A percentile compares a stretch with the other conserved stretches of the same genome.
phyloP scores from a whole-genome alignment of 2,329 filamentous ascomycete genomes.

The Bipolaris gigantea region DNA sequence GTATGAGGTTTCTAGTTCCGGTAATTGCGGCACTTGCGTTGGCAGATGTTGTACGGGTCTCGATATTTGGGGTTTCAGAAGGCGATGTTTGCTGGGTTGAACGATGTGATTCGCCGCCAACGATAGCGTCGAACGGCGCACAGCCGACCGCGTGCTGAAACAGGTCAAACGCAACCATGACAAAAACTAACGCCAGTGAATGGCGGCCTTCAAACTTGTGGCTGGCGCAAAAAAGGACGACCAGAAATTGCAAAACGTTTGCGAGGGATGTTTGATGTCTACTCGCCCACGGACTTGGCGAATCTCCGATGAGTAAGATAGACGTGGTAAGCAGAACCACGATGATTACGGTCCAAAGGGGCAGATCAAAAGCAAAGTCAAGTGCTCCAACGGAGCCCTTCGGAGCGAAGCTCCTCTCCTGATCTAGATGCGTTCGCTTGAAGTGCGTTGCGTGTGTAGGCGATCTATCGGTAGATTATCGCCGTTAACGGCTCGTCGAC shows the following conservation, averaged over 20 bases:
- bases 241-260: constrained; percentile 27
- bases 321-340: constrained; percentile 25
- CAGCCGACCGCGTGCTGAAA: constrained; percentile 24
- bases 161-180: constrained; percentile 40
- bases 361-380: constrained; percentile 21
- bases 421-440: constrained; percentile 5
- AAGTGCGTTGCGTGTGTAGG: constrained; percentile 14
- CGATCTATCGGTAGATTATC: constrained; percentile 17
- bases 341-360: constrained; percentile 24
- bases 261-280: constrained; percentile 25
- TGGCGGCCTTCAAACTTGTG: constrained; percentile 24
- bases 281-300: constrained; percentile 26
- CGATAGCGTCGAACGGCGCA: constrained; percentile 15
- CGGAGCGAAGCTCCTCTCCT: constrained; percentile 14
- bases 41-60: constrained; percentile 21
- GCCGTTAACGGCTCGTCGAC: constrained; percentile 14
- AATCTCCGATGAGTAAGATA: constrained; percentile 15
- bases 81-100: constrained; percentile 16
- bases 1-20: constrained; percentile 7
- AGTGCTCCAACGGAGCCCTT: constrained; percentile 18
- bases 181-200: constrained; percentile 29
- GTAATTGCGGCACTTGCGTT: constrained; percentile 21
- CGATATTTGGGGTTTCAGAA: constrained; percentile 33
- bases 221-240: constrained; percentile 27
- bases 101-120: constrained; percentile 19